Conservation (phyloP, 441 rosid genomes). For the Brassica hybrid region DNA sequence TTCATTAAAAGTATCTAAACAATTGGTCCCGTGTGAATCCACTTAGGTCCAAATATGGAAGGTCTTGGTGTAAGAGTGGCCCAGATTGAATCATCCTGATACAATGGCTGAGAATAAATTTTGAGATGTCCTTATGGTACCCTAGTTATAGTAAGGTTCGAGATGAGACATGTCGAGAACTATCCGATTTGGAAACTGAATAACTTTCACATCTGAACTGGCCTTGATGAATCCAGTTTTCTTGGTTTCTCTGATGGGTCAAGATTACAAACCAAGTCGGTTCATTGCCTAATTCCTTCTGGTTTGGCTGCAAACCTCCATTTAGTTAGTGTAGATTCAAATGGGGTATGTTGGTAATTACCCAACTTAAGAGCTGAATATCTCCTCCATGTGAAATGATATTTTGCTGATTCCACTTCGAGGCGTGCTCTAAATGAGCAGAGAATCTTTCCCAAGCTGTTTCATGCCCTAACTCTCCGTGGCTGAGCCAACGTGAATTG, state of each 20-base stretch:
- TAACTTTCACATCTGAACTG: background rate
- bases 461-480: background rate
- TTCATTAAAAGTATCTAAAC: too few relatives aligned
- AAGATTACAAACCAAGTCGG: background rate
- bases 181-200: background rate
- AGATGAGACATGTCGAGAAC: background rate
- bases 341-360: background rate
- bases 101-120: too few relatives aligned
- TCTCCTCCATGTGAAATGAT: background rate
- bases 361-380: background rate
- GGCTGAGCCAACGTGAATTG: background rate
- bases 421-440: background rate
- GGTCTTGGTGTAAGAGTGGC: background rate
- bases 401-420: background rate
- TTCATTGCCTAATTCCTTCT: background rate
- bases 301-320: background rate
- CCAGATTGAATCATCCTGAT: background rate
- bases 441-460: too few relatives aligned
- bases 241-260: background rate
- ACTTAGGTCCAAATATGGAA: background rate
- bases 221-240: background rate
- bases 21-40: background rate
- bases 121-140: background rate
- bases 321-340: background rate
- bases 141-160: background rate